Base-by-base conservation (phyloP, 257 asterid genomes). In the Solanum medicagineum region DNA sequence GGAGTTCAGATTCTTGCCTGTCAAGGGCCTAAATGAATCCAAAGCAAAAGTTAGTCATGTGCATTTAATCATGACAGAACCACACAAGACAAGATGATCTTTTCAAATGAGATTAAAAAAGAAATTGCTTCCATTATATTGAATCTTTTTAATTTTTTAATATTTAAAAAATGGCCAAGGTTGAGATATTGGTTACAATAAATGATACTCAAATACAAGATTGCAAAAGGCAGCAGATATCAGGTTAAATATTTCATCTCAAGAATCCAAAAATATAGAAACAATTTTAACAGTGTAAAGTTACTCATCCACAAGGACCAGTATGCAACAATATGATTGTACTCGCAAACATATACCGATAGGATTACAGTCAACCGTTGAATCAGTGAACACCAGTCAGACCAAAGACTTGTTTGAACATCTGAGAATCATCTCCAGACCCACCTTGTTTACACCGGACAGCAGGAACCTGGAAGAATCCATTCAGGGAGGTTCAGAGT, bases 1-100 rank as follows among this genome's bases (percentile, higher is more conserved):
- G 84, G 54, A 89, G 81, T 60, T 93, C 91, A 47, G 89, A 53
- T 87, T 89, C 95, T 85, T 91, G 89, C 85, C 80, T 86, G 85
- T 94, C 94, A 24, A 94, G 89, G 81, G 85, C 97, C 97, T 95
- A 87, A 57, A 59, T 49, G 86, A 88, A 62, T 80, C 17, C 68
- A 74, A 85, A 86, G 84, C 44, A 73, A 73, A 73, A 73, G 81
- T 49, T 49, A 44, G 82, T 75, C 82, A 49, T 49, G 22, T 45
- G 8, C 59, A 74, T 74, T 47, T 12, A 73, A 73, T 16, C 81
- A 45, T 47, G 62, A 59, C 24, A 77, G 15, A 77, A 15, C 19
- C 19, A 2, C 19, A n/a, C 10, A 36, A 5, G 20, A 73, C 57
- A 45, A 44, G 57, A 73, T 11, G 15, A 45, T 73, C 57, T 73